A percentile compares a stretch with the other conserved stretches of the same genome.
Conservation (phyloP, 306 rosid genomes). For the Vachellia pachyceras region DNA sequence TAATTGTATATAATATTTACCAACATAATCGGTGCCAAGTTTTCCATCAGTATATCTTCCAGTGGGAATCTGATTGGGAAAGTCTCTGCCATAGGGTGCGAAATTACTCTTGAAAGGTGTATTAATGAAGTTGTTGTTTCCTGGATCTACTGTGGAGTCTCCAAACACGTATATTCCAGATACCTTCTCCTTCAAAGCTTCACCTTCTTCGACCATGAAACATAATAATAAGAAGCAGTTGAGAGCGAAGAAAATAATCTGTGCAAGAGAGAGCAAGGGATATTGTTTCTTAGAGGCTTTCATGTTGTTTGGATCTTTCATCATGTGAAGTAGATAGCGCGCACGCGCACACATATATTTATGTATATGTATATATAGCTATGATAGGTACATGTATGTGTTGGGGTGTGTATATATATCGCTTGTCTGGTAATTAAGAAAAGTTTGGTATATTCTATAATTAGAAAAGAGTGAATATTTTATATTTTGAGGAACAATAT, state of each 20-base stretch:
- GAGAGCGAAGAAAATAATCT: slow-evolving; percentile 29
- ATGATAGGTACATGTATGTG: neutral
- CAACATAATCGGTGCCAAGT: slow-evolving; percentile 64
- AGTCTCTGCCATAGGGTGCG: slow-evolving; percentile 69
- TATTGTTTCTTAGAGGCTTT: slow-evolving; percentile 13
- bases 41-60: slow-evolving; percentile 83
- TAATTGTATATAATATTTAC: slow-evolving; percentile 37
- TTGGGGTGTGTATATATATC: too few relatives aligned
- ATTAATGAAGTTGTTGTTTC: slow-evolving; percentile 61
- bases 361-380: neutral
- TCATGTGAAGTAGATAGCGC: neutral
- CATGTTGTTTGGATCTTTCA: slow-evolving; percentile 28
- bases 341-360: too few relatives aligned
- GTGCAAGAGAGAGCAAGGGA: neutral
- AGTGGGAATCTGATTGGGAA: slow-evolving; percentile 51
- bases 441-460: too few relatives aligned
- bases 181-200: slow-evolving; percentile 36
- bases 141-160: slow-evolving; percentile 86
- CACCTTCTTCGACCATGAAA: slow-evolving; percentile 26
- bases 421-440: neutral
- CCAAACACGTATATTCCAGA: slow-evolving; percentile 72
- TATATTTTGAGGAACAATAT: neutral
- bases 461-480: neutral
- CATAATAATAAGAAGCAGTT: slow-evolving; percentile 10
- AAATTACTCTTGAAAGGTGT: slow-evolving; percentile 63